Conservation (phyloP, 2,329 filamentous ascomycete species). For the Neopestalotiopsis clavispora region DNA sequence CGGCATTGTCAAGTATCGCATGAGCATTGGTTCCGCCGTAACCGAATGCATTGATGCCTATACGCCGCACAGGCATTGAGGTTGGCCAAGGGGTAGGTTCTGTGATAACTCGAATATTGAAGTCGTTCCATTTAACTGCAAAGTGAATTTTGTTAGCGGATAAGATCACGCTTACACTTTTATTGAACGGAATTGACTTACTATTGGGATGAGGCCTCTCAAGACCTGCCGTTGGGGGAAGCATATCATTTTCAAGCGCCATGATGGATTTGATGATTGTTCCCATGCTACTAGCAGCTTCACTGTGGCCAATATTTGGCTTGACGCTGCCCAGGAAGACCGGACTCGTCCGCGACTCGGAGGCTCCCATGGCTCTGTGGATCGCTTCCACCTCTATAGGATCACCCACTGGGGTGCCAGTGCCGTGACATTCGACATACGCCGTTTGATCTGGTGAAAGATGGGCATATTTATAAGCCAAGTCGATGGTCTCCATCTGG, state of each 20-base stretch:
- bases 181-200: too few species aligned
- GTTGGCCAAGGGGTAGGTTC: too few species aligned
- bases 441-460: neutral
- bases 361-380: neutral
- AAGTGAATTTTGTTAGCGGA: too few species aligned
- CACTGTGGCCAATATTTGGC: conserved; percentile 28
- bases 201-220: too few species aligned
- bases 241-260: conserved; percentile 26
- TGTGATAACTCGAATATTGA: too few species aligned
- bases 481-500: neutral
- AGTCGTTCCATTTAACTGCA: too few species aligned
- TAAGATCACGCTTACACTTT: too few species aligned
- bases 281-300: conserved; percentile 31
- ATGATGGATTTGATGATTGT: conserved; percentile 29
- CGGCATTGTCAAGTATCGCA: too few species aligned
- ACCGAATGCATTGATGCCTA: too few species aligned
- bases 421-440: neutral
- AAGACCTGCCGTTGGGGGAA: neutral
- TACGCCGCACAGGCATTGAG: too few species aligned
- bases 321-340: conserved; percentile 27
- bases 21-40: too few species aligned
- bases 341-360: too few species aligned
- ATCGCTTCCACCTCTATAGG: neutral
- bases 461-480: neutral
- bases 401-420: neutral